Conservation (phyloP, 495 filamentous ascomycete genomes). For the Aspergillus wentii region DNA sequence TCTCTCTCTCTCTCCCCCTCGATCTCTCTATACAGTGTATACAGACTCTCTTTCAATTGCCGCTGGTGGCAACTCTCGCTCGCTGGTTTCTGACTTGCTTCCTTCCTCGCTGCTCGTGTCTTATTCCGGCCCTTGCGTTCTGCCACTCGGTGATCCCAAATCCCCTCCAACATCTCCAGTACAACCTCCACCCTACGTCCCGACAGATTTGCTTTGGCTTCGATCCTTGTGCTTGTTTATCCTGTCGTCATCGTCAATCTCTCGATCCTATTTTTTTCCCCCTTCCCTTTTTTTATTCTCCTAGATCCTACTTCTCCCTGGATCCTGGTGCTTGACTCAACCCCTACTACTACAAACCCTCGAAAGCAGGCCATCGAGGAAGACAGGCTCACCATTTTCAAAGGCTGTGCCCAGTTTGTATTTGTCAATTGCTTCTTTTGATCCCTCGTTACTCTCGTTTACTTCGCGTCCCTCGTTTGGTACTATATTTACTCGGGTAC, state of each 20-base stretch:
- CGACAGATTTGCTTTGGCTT: constrained; percentile 3
- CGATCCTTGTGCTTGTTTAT: constrained; percentile 1
- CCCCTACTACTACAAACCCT: no score
- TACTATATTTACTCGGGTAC: constrained; percentile 19
- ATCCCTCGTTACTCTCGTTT: no score
- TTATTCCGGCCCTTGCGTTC: constrained; percentile 31
- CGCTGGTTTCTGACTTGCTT: constrained; percentile 4
- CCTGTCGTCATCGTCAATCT: constrained; percentile 11
- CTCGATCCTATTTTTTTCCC: constrained; percentile 9
- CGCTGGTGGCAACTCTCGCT: constrained; percentile 13
- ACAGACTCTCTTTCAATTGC: constrained; percentile 7
- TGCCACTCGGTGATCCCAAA: no score
- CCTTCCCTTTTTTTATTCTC: constrained; percentile 1
- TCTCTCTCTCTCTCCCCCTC: constrained; percentile 18
- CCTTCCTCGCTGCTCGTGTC: constrained; percentile 7
- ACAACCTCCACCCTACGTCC: constrained; percentile 6
- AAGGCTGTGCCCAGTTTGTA: no score
- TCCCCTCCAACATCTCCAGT: no score
- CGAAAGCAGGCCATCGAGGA: no score
- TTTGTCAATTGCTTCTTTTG: no score
- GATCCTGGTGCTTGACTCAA: no score
- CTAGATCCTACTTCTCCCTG: no score
- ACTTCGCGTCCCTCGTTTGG: no score
- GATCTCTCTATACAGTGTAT: constrained; percentile 20
- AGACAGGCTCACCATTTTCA: no score